A percentile compares a stretch with the other conserved stretches of the same genome.
Evolutionary conservation across 495 filamentous ascomycete species (phyloP).

Genomic region (Hypoxylon lienhwacheense): DNA sequence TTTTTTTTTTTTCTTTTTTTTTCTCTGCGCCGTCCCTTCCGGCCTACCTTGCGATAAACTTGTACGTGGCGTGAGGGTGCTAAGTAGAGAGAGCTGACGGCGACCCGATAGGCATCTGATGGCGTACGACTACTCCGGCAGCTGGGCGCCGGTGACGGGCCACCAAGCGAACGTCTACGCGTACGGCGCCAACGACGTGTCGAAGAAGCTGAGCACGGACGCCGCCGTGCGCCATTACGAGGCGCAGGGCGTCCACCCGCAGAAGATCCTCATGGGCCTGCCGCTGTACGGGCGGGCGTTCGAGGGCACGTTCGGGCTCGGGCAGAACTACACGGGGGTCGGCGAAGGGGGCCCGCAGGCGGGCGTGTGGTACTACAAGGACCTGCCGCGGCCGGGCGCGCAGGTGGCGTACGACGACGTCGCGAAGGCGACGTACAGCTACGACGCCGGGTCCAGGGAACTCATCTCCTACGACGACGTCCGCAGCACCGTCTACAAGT

Average conservation of each 20-base stretch:
- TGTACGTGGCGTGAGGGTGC: no score
- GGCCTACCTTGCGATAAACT: no score
- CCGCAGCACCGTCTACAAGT: constrained; percentile 61
- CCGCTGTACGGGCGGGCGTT: constrained; percentile 88
- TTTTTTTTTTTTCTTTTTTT: no score
- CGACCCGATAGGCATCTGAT: constrained; percentile 70
- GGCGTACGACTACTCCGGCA: constrained; percentile 74
- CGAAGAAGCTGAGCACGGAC: constrained; percentile 72
- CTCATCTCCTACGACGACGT: constrained; percentile 80
- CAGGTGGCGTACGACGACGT: constrained; percentile 51
- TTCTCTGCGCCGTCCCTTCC: no score
- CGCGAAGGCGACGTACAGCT: constrained; percentile 68
- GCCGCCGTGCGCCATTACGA: constrained; percentile 69
- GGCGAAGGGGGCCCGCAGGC: constrained; percentile 69
- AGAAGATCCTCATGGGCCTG: constrained; percentile 80
- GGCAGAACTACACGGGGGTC: constrained; percentile 65
- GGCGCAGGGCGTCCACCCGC: constrained; percentile 58
- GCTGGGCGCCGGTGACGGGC: constrained; percentile 68
- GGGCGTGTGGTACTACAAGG: constrained; percentile 81
- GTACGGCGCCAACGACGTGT: constrained; percentile 48
- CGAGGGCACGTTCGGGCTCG: constrained; percentile 68
- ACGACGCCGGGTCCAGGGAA: constrained; percentile 57
- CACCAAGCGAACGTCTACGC: constrained; percentile 76
- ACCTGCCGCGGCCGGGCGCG: constrained; percentile 54
- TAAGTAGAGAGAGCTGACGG: no score